Evolutionary conservation across 139 green algal species (phyloP).

Genomic region (Chlamydomonas sp.): DNA sequence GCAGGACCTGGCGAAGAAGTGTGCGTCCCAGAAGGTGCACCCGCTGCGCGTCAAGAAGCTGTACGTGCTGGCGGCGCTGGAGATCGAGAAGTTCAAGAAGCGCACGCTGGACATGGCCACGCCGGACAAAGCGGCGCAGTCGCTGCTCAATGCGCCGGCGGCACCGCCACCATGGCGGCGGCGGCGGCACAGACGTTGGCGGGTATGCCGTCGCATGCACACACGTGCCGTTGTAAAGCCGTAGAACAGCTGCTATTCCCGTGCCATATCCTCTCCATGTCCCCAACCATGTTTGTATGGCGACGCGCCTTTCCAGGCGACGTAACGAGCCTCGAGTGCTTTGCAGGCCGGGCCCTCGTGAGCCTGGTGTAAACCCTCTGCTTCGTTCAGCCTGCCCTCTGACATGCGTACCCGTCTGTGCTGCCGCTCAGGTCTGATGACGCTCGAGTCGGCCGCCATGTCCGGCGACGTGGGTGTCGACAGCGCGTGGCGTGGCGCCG

Average conservation of each 20-base stretch:
- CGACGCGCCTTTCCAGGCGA: too few relatives aligned
- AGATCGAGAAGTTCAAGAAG: conserved; percentile 72
- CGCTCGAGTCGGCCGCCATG: conserved; percentile 65
- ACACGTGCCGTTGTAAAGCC: too few relatives aligned
- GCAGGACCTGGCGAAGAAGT: conserved; percentile 29
- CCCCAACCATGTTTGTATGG: too few relatives aligned
- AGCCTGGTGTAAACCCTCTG: too few relatives aligned
- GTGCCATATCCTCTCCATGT: too few relatives aligned
- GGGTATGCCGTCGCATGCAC: conserved; percentile 14
- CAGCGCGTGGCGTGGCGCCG: conserved; percentile 77
- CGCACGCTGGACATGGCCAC: conserved; percentile 60
- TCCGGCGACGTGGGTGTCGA: conserved; percentile 44
- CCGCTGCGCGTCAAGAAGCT: conserved; percentile 87
- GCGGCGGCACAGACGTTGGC: conserved; percentile 71
- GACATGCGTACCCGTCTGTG: too few relatives aligned
- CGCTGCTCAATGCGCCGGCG: conserved; percentile 18
- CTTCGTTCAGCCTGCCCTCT: too few relatives aligned
- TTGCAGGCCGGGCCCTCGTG: too few relatives aligned
- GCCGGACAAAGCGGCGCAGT: conserved; percentile 27
- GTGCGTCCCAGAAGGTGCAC: conserved; percentile 49
- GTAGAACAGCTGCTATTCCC: too few relatives aligned
- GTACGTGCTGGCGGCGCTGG: conserved; percentile 84
- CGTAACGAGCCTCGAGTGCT: too few relatives aligned
- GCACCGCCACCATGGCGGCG: conserved; percentile 45
- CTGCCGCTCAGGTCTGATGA: conserved; percentile 71